Conservation (phyloP, 192 early-diverging fungal species). For the Cetraspora pellucida region DNA sequence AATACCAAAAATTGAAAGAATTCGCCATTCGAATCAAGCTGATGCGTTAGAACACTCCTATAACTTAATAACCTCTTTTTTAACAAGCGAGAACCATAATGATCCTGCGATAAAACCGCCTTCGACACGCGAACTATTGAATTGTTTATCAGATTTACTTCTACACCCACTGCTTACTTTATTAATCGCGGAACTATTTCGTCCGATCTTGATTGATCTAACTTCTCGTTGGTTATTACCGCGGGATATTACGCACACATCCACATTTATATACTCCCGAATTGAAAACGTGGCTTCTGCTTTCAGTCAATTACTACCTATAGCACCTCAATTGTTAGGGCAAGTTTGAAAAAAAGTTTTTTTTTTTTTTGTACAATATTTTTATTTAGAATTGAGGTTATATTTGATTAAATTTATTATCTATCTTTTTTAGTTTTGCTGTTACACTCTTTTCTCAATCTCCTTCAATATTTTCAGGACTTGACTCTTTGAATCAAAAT, state of each 20-base stretch:
- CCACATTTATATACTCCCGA: constrained; percentile 41
- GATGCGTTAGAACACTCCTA: neutral
- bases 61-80: neutral
- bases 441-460: constrained; percentile 57
- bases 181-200: constrained; percentile 53
- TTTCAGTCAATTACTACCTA: constrained; percentile 61
- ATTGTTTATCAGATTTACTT: constrained; percentile 26
- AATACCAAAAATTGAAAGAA: constrained; percentile 3
- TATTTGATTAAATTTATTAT: constrained; percentile 29
- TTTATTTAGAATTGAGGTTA: neutral
- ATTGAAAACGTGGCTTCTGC: constrained; percentile 50
- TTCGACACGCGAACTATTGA: neutral
- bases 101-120: neutral
- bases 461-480: constrained; percentile 52
- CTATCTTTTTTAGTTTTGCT: constrained; percentile 51
- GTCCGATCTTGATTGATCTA: constrained; percentile 82
- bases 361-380: constrained; percentile 18
- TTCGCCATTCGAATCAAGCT: neutral
- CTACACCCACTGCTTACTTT: constrained; percentile 36
- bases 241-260: constrained; percentile 24
- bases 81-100: neutral
- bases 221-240: constrained; percentile 70
- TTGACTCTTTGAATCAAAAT: constrained; percentile 18
- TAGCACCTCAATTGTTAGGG: constrained; percentile 72
- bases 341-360: constrained; percentile 34